These are phyloP conservation scores for Penicillium polonicum DNA, from an alignment of 2,329 filamentous ascomycete species.

Conservation along the genomic window DNA sequence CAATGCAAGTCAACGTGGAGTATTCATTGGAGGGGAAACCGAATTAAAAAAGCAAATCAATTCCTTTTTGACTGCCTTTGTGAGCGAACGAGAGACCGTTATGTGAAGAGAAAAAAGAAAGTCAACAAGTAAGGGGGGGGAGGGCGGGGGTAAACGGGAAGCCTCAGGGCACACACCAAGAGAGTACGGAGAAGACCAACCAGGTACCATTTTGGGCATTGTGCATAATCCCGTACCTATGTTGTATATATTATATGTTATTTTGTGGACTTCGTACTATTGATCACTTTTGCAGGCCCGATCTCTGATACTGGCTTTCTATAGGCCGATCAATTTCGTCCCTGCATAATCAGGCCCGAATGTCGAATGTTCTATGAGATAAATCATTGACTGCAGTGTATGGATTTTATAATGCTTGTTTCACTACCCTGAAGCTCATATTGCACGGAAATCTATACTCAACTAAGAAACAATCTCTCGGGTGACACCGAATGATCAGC, in stretches of 20 bases:
- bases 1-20: conserved; percentile 20
- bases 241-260: background rate
- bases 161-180: background rate
- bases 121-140: background rate
- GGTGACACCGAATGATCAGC: background rate
- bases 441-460: background rate
- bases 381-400: conserved; percentile 5
- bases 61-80: background rate
- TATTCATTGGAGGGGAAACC: background rate
- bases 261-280: conserved; percentile 1
- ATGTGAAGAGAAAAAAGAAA: background rate
- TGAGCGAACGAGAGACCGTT: background rate
- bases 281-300: conserved; percentile 2
- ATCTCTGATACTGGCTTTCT: background rate
- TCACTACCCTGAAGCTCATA: background rate
- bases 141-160: background rate
- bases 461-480: too few species aligned
- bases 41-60: conserved; percentile 5
- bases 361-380: conserved; percentile 4
- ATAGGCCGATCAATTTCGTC: conserved; percentile 3
- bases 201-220: background rate
- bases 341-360: conserved; percentile 10
- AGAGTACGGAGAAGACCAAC: background rate
- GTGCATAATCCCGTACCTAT: background rate
- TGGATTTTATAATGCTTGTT: background rate